Evolutionary conservation across 257 asterid species (phyloP).

Genomic region (Petrea volubilis): DNA sequence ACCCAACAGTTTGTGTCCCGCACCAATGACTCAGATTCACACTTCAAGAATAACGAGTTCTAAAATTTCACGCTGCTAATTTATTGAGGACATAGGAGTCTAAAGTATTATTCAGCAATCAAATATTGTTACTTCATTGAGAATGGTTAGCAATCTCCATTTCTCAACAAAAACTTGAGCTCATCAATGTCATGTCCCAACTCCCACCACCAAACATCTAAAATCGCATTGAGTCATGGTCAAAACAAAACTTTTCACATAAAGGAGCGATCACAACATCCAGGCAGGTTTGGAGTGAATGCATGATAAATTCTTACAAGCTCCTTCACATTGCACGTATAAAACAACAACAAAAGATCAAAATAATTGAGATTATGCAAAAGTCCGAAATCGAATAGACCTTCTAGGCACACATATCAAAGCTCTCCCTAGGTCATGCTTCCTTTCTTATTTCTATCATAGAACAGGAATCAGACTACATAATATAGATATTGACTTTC

Average conservation of each 20-base stretch:
- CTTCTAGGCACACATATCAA: neutral
- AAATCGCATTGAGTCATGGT: neutral
- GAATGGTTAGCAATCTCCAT: neutral
- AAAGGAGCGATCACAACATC: neutral
- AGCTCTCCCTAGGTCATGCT: neutral
- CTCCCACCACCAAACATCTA: neutral
- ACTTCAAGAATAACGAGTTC: neutral
- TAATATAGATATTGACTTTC: neutral
- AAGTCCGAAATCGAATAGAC: neutral
- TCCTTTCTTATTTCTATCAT: neutral
- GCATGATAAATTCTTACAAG: neutral
- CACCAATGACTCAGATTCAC: neutral
- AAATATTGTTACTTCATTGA: neutral
- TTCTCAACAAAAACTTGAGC: neutral
- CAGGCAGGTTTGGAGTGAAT: neutral
- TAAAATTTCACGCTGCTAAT: neutral
- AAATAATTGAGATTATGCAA: neutral
- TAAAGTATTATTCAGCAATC: neutral
- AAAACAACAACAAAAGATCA: neutral
- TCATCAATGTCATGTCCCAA: neutral
- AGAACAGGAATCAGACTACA: neutral
- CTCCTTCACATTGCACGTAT: neutral
- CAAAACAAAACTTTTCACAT: neutral
- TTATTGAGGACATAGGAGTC: neutral
- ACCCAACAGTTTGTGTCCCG: neutral